phyloP scores from a whole-genome alignment of 2,329 filamentous ascomycete genomes.

The Cytospora paraplurivora region DNA sequence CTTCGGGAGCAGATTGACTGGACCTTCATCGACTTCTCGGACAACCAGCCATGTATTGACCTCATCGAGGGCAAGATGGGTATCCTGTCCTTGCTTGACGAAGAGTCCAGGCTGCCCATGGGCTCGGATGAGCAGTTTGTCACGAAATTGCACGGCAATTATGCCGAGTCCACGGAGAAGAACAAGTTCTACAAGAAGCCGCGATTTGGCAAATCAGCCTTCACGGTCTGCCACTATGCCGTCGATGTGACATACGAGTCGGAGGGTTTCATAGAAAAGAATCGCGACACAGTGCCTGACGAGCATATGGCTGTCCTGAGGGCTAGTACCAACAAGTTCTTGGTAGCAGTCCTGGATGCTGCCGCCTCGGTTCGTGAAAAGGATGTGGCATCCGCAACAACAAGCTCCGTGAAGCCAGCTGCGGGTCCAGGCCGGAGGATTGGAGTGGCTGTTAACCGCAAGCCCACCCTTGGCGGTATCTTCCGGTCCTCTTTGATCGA shows the following conservation, averaged over 20 bases:
- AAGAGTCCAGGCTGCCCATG: conserved; percentile 96
- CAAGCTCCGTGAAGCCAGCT: conserved; percentile 75
- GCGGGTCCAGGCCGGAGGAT: conserved; percentile 77
- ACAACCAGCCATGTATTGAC: conserved; percentile 99
- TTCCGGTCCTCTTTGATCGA: conserved; percentile 99
- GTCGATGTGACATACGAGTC: conserved; percentile 98
- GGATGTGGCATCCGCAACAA: conserved; percentile 67
- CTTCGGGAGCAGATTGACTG: conserved; percentile 95
- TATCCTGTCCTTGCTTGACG: conserved; percentile 87
- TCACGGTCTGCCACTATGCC: conserved; percentile 98
- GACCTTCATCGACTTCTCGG: conserved; percentile 99
- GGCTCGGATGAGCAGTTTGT: conserved; percentile 97
- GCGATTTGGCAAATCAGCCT: conserved; percentile 93
- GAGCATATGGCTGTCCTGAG: conserved; percentile 95
- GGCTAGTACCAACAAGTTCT: conserved; percentile 81
- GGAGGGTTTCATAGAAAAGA: conserved; percentile 99
- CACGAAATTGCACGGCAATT: conserved; percentile 94
- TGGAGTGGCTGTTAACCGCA: conserved; percentile 89
- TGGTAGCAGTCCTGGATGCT: conserved; percentile 80
- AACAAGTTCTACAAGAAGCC: conserved; percentile 99
- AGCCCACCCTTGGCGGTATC: conserved; percentile 95
- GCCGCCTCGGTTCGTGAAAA: conserved; percentile 89
- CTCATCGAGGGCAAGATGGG: conserved; percentile 96
- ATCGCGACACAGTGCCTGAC: conserved; percentile 96
- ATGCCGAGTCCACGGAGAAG: conserved; percentile 70